Evolutionary conservation across 2,329 filamentous ascomycete genomes (phyloP), one percentile per base, ranked within the genome.

Genomic region (Passalora sequoiae): DNA sequence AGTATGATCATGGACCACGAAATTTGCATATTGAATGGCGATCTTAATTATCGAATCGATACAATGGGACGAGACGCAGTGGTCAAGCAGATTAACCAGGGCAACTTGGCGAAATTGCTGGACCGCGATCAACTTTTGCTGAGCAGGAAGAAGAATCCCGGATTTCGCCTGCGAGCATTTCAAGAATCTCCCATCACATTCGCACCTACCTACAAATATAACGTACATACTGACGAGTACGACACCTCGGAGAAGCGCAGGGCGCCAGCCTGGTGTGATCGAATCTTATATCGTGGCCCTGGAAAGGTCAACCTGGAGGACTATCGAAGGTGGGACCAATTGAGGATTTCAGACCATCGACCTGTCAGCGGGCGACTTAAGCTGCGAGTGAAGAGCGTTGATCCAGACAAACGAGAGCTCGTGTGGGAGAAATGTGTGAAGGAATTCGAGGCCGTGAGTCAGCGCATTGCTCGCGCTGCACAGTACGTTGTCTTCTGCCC

Each of bases 11-110:
- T 97, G 45, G 92, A 98, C 60, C 92, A 98, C 61, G 92, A 98
- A 67, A 84, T 98, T n/a, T 96, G 91, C 64, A 81, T 98, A 36
- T 69, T 97, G 30, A 97, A 97, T 58, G 92, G 92, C 20, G 92
- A 98, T 63, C 75, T 98, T 38, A 98, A 98, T 67, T 98, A 98
- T 66, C 89, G 92, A 49, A 97, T 98, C 59, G 92, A 98, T 64
- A 89, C 89, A 17, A 96, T 97, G 80, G 88, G 88, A 13, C 86
- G 92, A 38, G 88, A 97, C 59, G 89, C 86, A 0, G 91, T 98
- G 3, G 84, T 97, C 42, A 83, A 83, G 47, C 89, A 88, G 1
- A 80, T 97, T 38, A 83, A 86, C 51, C 76, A 83, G 30, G 83
- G 84, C 50, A 94, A 97, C 54, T 74, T 97, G 2, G 60, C 74